A percentile compares a stretch with the other conserved stretches of the same genome.
These are phyloP conservation scores for Sugiyamaella valdiviana DNA, from an alignment of 805 yeast species.

Conservation along the genomic window DNA sequence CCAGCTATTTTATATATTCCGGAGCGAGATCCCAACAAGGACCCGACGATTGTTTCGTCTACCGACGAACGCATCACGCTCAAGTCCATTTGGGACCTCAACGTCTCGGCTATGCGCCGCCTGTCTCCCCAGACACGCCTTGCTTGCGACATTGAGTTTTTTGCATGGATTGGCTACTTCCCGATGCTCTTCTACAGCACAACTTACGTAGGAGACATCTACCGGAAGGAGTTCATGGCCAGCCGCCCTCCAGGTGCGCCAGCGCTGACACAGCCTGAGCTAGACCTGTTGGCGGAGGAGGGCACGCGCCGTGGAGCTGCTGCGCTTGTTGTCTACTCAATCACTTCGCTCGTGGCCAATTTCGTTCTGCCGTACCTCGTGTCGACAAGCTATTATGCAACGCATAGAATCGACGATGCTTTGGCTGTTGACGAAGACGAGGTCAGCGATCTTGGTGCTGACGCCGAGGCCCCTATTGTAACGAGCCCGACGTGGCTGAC, in stretches of 20 bases:
- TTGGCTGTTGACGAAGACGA: constrained; percentile 11
- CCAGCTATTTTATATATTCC: constrained; percentile 38
- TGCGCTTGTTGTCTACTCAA: constrained; percentile 47
- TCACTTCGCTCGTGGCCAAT: constrained; percentile 42
- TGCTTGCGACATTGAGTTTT: constrained; percentile 52
- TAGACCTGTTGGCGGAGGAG: constrained; percentile 37
- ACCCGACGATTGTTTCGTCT: constrained; percentile 12
- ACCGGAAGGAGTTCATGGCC: constrained; percentile 33
- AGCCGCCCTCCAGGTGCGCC: constrained; percentile 36
- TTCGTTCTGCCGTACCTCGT: constrained; percentile 41
- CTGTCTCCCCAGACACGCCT: constrained; percentile 47
- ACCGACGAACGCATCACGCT: constrained; percentile 3
- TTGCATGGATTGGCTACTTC: constrained; percentile 66
- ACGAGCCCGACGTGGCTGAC: not conserved
- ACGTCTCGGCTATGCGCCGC: constrained; percentile 20
- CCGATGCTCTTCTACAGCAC: constrained; percentile 61
- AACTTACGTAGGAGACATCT: constrained; percentile 57
- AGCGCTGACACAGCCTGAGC: constrained; percentile 35
- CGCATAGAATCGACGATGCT: constrained; percentile 9
- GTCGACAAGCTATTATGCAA: constrained; percentile 27
- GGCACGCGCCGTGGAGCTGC: constrained; percentile 47
- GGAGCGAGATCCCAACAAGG: constrained; percentile 43
- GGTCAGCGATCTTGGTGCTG: not conserved
- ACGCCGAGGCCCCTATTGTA: not conserved
- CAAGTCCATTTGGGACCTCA: constrained; percentile 11